Evolutionary conservation across 2,329 filamentous ascomycete species (phyloP).

Genomic region (Talaromyces pinophilus): DNA sequence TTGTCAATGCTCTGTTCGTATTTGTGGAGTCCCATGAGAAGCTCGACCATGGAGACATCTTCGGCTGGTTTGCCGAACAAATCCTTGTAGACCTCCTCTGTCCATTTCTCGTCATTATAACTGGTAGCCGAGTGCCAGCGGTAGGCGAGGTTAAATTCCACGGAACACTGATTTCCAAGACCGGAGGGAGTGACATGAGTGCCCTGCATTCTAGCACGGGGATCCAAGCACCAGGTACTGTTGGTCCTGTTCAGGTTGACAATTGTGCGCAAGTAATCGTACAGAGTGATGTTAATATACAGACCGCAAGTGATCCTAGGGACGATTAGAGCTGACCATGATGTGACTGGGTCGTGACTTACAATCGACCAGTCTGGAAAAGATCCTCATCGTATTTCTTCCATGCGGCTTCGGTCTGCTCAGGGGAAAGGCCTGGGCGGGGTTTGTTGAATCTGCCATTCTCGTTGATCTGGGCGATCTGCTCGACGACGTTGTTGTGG

Average conservation of each 20-base stretch:
- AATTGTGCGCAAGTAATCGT: constrained; percentile 78
- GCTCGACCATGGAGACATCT: constrained; percentile 60
- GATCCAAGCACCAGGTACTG: constrained; percentile 79
- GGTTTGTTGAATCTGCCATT: constrained; percentile 74
- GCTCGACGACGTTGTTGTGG: constrained; percentile 81
- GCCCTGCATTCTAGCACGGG: constrained; percentile 67
- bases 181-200: constrained; percentile 65
- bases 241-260: constrained; percentile 71
- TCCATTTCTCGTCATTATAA: constrained; percentile 77
- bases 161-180: constrained; percentile 78
- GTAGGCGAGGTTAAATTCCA: constrained; percentile 87
- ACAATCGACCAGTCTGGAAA: constrained; percentile 75
- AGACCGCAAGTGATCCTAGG: constrained; percentile 66
- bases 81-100: constrained; percentile 66
- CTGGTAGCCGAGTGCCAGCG: constrained; percentile 82
- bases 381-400: constrained; percentile 74
- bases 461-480: constrained; percentile 80
- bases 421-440: constrained; percentile 49
- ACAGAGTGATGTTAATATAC: constrained; percentile 75
- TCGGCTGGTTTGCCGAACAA: constrained; percentile 63
- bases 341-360: constrained; percentile 26
- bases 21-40: constrained; percentile 63
- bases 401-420: constrained; percentile 56
- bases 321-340: constrained; percentile 25
- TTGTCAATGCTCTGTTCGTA: constrained; percentile 62